Conservation (phyloP, 169 alveolate genomes). For the Condylostoma magnum region DNA sequence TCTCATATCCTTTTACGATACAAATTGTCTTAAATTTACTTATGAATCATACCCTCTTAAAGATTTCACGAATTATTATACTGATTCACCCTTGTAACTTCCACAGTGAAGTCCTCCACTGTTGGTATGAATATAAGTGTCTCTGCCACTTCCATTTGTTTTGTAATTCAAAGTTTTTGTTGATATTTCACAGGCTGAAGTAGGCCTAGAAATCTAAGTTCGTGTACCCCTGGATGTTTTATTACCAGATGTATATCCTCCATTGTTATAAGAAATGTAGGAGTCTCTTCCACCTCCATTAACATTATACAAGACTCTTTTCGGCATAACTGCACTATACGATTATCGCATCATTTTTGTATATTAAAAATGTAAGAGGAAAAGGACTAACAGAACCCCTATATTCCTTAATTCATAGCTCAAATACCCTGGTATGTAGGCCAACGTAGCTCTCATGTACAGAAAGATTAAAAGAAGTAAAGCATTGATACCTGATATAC, state of each 20-base stretch:
- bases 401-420: constrained; percentile 28
- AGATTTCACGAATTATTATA: too few species aligned
- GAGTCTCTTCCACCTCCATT: constrained; percentile 51
- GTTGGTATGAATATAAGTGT: constrained; percentile 43
- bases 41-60: too few species aligned
- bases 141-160: constrained; percentile 47
- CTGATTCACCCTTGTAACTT: too few species aligned
- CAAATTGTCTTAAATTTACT: too few species aligned
- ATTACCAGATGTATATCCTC: too few species aligned
- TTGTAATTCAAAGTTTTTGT: constrained; percentile 35
- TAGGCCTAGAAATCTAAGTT: too few species aligned
- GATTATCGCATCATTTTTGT: constrained; percentile 15
- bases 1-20: too few species aligned
- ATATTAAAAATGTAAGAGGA: too few species aligned
- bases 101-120: constrained; percentile 36
- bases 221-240: too few species aligned
- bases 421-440: constrained; percentile 84
- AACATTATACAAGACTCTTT: constrained; percentile 28
- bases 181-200: too few species aligned
- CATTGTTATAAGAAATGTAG: constrained; percentile 43
- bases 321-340: constrained; percentile 22
- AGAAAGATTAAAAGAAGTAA: constrained; percentile 31
- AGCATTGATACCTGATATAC: constrained; percentile 49
- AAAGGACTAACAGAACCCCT: too few species aligned
- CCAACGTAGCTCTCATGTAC: constrained; percentile 54